A percentile compares a stretch with the other conserved stretches of the same genome.
These are phyloP conservation scores for Neopestalotiopsis rosae DNA, from an alignment of 2,329 filamentous ascomycete species.

Conservation along the genomic window DNA sequence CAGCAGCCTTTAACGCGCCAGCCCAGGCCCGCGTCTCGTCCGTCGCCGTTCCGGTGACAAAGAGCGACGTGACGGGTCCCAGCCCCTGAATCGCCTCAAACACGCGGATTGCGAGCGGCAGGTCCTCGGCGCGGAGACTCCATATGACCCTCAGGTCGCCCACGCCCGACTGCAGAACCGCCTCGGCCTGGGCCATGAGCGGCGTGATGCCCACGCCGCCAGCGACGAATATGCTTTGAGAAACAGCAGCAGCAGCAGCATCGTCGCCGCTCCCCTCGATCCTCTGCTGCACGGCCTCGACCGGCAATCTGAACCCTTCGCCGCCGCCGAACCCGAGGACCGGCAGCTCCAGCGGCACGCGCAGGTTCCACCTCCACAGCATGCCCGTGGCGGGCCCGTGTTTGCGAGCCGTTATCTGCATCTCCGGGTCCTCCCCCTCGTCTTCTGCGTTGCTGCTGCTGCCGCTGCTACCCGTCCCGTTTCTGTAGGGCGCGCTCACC, in stretches of 20 bases:
- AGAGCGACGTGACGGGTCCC: conserved; percentile 60
- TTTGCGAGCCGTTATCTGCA: conserved; percentile 75
- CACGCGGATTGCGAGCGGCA: conserved; percentile 65
- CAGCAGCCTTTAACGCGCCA: conserved; percentile 21
- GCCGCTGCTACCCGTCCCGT: conserved; percentile 17
- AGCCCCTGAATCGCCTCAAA: conserved; percentile 60
- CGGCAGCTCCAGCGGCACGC: conserved; percentile 64
- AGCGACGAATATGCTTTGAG: conserved; percentile 66
- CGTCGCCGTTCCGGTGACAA: conserved; percentile 61
- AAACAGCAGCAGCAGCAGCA: neutral
- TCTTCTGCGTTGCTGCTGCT: neutral
- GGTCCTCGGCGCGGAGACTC: conserved; percentile 67
- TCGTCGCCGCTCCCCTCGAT: conserved; percentile 19
- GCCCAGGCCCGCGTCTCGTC: neutral
- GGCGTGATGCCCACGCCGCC: conserved; percentile 87
- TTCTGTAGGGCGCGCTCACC: conserved; percentile 60
- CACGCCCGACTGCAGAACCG: conserved; percentile 44
- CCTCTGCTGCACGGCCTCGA: conserved; percentile 29
- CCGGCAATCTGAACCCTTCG: conserved; percentile 46
- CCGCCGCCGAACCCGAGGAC: conserved; percentile 77
- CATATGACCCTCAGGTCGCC: conserved; percentile 66
- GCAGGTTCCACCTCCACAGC: conserved; percentile 63
- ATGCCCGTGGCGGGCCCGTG: conserved; percentile 73
- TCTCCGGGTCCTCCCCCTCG: conserved; percentile 44
- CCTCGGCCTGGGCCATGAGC: conserved; percentile 69